Base-by-base conservation (phyloP, 164 flowering plant species). In the Cinnamomum chago region DNA sequence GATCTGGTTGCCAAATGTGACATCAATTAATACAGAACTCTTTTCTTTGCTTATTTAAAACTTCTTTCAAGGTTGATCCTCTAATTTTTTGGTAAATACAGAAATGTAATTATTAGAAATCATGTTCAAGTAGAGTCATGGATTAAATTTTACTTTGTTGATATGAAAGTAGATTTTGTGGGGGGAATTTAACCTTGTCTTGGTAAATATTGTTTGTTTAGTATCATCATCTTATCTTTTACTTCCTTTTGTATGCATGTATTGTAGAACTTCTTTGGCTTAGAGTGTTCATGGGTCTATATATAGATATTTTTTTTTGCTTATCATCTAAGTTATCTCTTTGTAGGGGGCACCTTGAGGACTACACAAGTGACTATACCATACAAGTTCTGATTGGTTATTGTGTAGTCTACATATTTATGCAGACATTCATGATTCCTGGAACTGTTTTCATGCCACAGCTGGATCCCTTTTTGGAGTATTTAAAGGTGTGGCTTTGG, bases 401-500 rank as follows among this genome's bases (percentile, higher is more conserved):
- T 79, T 89, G 89, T 74, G 28, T 86, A 74, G 95, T 95, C 66
- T 95, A 92, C 85, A 87, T 95, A 47, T 90, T 93, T 79, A 95
- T 95, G 99, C 98, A 95, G 84, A 95, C 98, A 72, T 92, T 95
- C 86, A 95, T 95, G 99, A 95, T 95, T 70, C 99, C 98, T 0
- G 99, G 99, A 33, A 93, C 99, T 15, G 89, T 93, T 24, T 95
- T 95, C 82, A 89, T 93, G 97, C 93, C 99, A 10, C 79, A 71
- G 99, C 99, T 70, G 99, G 99, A 70, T 83, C 99, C 11, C 95
- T 95, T 73, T 95, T 93, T 76, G 99, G 99, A 70, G 92, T 93
- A 71, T 78, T 87, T 77, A 90, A 84, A 83, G 98, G 99, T 72
- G 89, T 95, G 52, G 90, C 91, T 28, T 79, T 95, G 58, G 98